These are phyloP conservation scores for Alternaria tenuissima DNA, from an alignment of 2,329 filamentous ascomycete genomes.

Conservation along the genomic window DNA sequence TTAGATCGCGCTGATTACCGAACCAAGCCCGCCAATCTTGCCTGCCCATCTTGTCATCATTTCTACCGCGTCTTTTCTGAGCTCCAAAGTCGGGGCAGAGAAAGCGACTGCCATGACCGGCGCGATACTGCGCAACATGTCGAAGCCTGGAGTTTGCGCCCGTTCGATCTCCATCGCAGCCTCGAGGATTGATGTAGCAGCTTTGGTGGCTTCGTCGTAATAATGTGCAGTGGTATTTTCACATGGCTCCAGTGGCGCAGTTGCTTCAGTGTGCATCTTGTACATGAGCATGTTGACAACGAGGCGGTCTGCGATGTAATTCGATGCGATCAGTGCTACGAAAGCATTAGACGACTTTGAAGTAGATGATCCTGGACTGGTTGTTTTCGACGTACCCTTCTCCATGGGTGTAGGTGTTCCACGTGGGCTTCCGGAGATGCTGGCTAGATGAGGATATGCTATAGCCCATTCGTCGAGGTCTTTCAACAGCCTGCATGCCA, in stretches of 20 bases:
- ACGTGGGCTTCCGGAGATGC: not conserved
- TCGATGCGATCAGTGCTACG: constrained; percentile 9
- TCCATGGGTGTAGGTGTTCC: not conserved
- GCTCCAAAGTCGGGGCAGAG: constrained; percentile 25
- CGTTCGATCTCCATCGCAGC: constrained; percentile 1
- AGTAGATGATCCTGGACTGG: not conserved
- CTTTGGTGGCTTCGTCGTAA: not conserved
- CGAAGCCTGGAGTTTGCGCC: not conserved
- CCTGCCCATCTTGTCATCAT: constrained; percentile 38
- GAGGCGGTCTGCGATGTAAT: constrained; percentile 8
- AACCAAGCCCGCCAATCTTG: constrained; percentile 17
- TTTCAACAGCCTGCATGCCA: constrained; percentile 24
- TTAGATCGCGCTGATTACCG: not conserved
- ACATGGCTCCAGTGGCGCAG: not conserved
- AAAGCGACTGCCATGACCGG: constrained; percentile 35
- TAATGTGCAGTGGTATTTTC: constrained; percentile 10
- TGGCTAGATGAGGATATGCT: not conserved
- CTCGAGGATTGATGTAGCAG: not conserved
- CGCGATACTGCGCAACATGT: constrained; percentile 9
- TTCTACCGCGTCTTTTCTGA: constrained; percentile 23
- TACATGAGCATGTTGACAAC: constrained; percentile 17
- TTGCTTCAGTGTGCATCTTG: constrained; percentile 14
- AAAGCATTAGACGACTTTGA: not conserved
- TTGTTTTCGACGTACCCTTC: not conserved
- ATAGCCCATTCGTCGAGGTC: constrained; percentile 19